Conservation (phyloP, 2,329 filamentous ascomycete genomes). For the Aspergillus sp. region DNA sequence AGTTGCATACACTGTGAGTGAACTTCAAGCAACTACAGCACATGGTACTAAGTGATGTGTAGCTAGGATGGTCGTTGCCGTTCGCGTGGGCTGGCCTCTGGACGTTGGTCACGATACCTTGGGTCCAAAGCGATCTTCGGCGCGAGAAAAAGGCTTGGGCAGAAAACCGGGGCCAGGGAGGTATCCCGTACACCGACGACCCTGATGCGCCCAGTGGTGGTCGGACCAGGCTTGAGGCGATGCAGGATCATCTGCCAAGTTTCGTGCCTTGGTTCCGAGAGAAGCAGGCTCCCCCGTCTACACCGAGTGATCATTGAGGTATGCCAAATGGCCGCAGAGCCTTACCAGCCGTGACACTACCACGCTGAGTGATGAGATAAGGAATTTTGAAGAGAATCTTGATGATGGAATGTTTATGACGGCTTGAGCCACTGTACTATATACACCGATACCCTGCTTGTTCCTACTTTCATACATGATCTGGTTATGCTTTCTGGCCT, state of each 20-base stretch:
- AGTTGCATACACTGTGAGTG: constrained; percentile 51
- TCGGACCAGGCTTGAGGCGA: constrained; percentile 41
- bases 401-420: constrained; percentile 4
- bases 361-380: neutral
- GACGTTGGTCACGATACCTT: constrained; percentile 49
- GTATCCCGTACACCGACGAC: constrained; percentile 42
- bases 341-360: neutral
- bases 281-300: constrained; percentile 29
- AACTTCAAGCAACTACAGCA: neutral
- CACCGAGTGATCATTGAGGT: constrained; percentile 15
- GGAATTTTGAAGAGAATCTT: neutral
- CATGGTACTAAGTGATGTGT: constrained; percentile 10
- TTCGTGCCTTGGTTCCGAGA: constrained; percentile 33
- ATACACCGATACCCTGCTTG: constrained; percentile 5
- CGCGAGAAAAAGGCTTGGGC: constrained; percentile 48
- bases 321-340: neutral
- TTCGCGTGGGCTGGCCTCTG: constrained; percentile 47
- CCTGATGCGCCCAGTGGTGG: constrained; percentile 39
- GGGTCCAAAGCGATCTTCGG: constrained; percentile 49
- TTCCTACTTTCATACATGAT: neutral
- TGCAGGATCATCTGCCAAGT: constrained; percentile 33
- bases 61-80: constrained; percentile 23
- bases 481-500: neutral
- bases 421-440: neutral
- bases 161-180: constrained; percentile 36